Conservation (phyloP, 169 alveolate species). For the Babesia ovis region DNA sequence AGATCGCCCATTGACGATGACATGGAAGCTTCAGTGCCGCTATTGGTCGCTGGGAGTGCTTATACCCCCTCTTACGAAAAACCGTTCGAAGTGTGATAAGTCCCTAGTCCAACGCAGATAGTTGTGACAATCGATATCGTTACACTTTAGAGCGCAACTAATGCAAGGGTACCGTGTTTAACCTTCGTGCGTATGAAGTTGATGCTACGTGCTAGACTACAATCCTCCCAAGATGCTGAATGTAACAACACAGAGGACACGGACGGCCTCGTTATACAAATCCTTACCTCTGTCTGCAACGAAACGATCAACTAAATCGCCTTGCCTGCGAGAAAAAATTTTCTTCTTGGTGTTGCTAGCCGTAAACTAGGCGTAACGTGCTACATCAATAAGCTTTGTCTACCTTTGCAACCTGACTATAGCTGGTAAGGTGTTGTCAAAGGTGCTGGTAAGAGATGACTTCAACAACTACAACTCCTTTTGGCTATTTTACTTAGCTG, state of each 20-base stretch:
- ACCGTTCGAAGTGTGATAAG: constrained; percentile 10
- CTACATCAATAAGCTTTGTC: neutral
- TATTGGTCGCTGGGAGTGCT: constrained; percentile 21
- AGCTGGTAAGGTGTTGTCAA: neutral
- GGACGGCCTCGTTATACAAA: neutral
- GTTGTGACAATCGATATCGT: constrained; percentile 5
- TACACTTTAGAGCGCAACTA: constrained; percentile 8
- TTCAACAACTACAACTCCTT: constrained; percentile 14
- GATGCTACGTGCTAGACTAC: constrained; percentile 29
- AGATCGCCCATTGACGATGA: constrained; percentile 10
- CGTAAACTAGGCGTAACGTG: neutral
- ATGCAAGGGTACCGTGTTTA: constrained; percentile 33
- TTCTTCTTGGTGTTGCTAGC: neutral
- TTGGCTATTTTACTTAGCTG: constrained; percentile 8
- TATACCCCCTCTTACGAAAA: constrained; percentile 24
- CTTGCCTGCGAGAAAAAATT: neutral
- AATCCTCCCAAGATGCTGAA: constrained; percentile 2
- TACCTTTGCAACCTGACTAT: neutral
- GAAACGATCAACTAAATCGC: neutral
- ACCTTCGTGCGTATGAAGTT: constrained; percentile 38
- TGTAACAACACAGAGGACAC: neutral
- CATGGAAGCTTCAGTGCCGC: constrained; percentile 22
- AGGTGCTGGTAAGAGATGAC: neutral
- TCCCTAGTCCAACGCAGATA: constrained; percentile 21
- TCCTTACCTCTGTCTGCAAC: constrained; percentile 6